phyloP scores from a whole-genome alignment of 441 rosid genomes.

The Rhodomyrtus psidioides region DNA sequence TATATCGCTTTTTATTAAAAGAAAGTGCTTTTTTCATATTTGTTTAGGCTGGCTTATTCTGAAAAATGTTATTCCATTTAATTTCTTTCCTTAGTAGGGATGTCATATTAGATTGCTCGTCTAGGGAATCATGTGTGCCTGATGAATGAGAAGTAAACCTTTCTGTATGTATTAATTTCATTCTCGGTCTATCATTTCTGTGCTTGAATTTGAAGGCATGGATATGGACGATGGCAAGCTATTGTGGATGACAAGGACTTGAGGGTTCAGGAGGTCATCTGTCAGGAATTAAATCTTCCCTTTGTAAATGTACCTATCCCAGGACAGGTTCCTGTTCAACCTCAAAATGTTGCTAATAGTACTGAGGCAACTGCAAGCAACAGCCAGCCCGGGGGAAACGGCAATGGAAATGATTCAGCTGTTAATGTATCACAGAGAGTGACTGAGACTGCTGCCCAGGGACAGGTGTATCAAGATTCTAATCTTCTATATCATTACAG shows the following conservation, averaged over 20 bases:
- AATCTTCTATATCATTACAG: slow-evolving; percentile 55
- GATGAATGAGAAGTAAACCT: background rate
- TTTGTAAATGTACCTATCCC: slow-evolving; percentile 53
- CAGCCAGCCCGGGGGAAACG: slow-evolving; percentile 42
- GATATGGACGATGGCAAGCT: slow-evolving; percentile 99
- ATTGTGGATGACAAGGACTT: slow-evolving; percentile 92
- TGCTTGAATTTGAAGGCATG: slow-evolving; percentile 57
- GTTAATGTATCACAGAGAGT: slow-evolving; percentile 41
- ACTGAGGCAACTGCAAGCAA: slow-evolving; percentile 36
- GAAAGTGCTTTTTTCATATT: background rate
- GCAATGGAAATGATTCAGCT: slow-evolving; percentile 34
- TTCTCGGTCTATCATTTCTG: background rate
- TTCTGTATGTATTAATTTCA: background rate
- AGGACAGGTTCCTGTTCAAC: slow-evolving; percentile 61
- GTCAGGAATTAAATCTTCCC: slow-evolving; percentile 84
- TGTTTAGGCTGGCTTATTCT: background rate
- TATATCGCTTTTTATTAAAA: background rate
- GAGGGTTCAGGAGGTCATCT: slow-evolving; percentile 78
- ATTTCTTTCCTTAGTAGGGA: background rate
- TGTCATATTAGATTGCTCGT: background rate
- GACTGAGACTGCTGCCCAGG: slow-evolving; percentile 34
- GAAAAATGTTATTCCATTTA: background rate
- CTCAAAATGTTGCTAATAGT: slow-evolving; percentile 48
- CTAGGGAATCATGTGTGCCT: background rate
- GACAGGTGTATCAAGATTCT: slow-evolving; percentile 41